phyloP scores from a whole-genome alignment of 129 eudicot genomes.

The Helianthus annuus region HanXRQr2.0-SUNRISE NC_035438.2:68866037-68866536 shows the following conservation, averaged over 20 bases:
- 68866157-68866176: background rate
- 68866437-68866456: constrained; percentile 49
- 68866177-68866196: constrained; percentile 9
- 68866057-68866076: no score
- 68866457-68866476: constrained; percentile 57
- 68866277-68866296: constrained; percentile 16
- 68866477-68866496: constrained; percentile 56
- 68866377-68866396: constrained; percentile 81
- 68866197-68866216: background rate
- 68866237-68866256: background rate
- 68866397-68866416: constrained; percentile 73
- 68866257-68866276: constrained; percentile 2
- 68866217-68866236: background rate
- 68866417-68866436: constrained; percentile 77
- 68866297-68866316: constrained; percentile 16
- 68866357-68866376: constrained; percentile 32
- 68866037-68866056: background rate
- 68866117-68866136: background rate
- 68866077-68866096: background rate
- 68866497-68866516: constrained; percentile 64
- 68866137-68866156: constrained; percentile 2
- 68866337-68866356: background rate
- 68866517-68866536: constrained; percentile 69
- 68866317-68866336: constrained; percentile 23
- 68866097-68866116: constrained; percentile 6